Evolutionary conservation across 495 filamentous ascomycete species (phyloP), one percentile per base, ranked within the genome.

Genomic region (Usnea hakonensis): DNA sequence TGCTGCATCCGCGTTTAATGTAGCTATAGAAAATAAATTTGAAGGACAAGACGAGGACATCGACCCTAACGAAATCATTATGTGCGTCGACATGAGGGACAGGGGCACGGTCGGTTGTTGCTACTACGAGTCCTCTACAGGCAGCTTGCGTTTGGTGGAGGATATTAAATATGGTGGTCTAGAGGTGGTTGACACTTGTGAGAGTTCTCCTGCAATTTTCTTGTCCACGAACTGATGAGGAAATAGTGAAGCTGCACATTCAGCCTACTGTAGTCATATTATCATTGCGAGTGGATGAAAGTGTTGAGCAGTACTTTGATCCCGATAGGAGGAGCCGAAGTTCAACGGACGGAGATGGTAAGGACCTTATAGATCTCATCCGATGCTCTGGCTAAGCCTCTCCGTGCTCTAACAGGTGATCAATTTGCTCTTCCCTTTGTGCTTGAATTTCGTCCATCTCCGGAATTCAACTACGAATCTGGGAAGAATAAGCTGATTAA

Each of bases 251-350:
- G 67, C 72, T 89, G 5, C 86, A 90, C 60, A 83, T 87, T 32
- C 83, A 89, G 61, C 94, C 94, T 10, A 96, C 93, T 0, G 79
- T 90, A 0, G 76, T 97, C 16, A 72, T 98, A 30, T 76, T 89
- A 8, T 87, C 91, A 5, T 82, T 84, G 40, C 81, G 87, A 50
- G 81, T 87, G 19, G 85, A 92, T 28, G 82, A 91, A 38, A 69
- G 68, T 28, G 70, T 76, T 11, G 62, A 67, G 40, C 46, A 61
- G 23, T 55, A 55, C 23, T 63, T 70, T 43, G 68, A 70, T 44
- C 58, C 58, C 14, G 52, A 63, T 13, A 50, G 66, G 17, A 58
- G 65, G 17, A 66, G 50, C 36, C 41, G 65, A 44, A 65, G 44
- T 10, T 73, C 73, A 19, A 57, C 63, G 5, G 67, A 66, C 57